Conservation (phyloP, 139 green algal species). For the Deuterostichococcus epilithicus region DNA sequence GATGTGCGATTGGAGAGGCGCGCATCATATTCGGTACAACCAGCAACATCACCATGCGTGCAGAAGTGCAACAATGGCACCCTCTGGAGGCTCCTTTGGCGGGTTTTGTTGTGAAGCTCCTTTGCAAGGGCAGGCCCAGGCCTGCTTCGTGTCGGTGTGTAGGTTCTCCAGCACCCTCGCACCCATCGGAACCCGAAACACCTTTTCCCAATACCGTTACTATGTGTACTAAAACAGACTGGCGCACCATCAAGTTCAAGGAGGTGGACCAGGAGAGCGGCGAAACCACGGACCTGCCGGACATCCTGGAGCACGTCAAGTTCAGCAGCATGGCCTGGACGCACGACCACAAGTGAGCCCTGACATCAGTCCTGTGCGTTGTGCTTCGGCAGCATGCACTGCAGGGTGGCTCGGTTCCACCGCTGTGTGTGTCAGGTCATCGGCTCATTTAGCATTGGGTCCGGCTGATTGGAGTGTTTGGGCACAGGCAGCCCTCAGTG, state of each 20-base stretch:
- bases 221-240: conserved; percentile 43
- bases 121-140: too few relatives aligned
- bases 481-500: background rate
- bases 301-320: conserved; percentile 84
- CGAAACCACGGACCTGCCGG: conserved; percentile 42
- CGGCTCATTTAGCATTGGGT: background rate
- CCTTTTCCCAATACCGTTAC: background rate
- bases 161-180: background rate
- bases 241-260: conserved; percentile 66
- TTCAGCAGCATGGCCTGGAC: conserved; percentile 82
- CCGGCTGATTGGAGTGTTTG: background rate
- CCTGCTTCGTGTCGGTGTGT: conserved; percentile 15
- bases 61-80: too few relatives aligned
- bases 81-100: too few relatives aligned
- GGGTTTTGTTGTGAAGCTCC: too few relatives aligned
- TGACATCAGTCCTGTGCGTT: background rate
- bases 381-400: background rate
- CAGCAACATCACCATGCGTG: too few relatives aligned
- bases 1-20: too few relatives aligned
- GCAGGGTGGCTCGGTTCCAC: background rate
- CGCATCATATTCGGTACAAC: too few relatives aligned
- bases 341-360: conserved; percentile 62
- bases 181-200: background rate
- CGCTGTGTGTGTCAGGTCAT: too few relatives aligned
- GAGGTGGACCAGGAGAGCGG: conserved; percentile 46